Base-by-base conservation (phyloP, 805 yeast species). In the Maudiozyma barnettii region DNA sequence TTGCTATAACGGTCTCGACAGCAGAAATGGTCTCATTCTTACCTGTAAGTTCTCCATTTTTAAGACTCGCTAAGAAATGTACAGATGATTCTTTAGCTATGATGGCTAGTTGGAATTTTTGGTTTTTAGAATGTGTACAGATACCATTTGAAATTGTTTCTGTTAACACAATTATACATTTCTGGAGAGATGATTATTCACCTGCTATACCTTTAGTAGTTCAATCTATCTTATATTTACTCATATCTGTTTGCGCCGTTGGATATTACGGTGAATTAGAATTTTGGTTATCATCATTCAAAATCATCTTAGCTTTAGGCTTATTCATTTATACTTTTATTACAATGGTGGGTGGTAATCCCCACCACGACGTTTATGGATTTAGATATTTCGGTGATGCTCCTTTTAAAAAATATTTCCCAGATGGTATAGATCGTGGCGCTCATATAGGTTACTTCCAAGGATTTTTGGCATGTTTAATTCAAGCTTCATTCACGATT, bases 331-430 rank as follows among this genome's bases (percentile, higher is more conserved):
- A 83, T 64, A 84, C 93, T 1, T 82, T 87, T 55, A 61, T 85
- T 46, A 80, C 89, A 5, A 87, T 86, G 95, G 77, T 83, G 35
- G 95, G 95, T 29, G 96, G 95, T 23, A 87, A 86, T 61, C 95
- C 95, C 1, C 63, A 70, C 38, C 78, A 76, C 50, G 85, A 83
- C 53, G 74, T 69, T 4, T 78, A 69, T 53, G 85, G 85, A 2
- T 78, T 80, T 58, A 61, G 81, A 41, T 72, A 76, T 57, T 80
- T 81, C 76, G 62, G 60, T 13, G 60, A 72, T 41, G 78, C 76
- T 41, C 76, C 80, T 3, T 79, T 84, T 58, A 79, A 81, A 18
- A 68, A 72, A 50, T 79, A 76, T 59, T 63, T 70, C 36, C 74
- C 76, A 10, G 62, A 72, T 5, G 90, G 90, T 0, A 44, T 49